Evolutionary conservation across 306 rosid genomes (phyloP), one percentile per base, ranked within the genome.

Genomic region (Hippophae gyantsensis): DNA sequence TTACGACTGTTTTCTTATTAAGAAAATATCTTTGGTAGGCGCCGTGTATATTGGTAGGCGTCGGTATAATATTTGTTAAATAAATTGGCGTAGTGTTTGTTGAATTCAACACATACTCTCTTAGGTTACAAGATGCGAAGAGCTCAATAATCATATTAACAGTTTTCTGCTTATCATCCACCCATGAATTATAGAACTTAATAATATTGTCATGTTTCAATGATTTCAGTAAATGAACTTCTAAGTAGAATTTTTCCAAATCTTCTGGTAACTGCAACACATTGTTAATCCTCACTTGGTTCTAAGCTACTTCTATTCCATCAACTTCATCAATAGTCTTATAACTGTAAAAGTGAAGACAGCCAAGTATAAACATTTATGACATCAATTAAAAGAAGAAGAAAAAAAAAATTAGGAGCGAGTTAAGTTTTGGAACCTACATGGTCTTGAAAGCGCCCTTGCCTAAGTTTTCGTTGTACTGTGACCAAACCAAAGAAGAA

Each of bases 221-320:
- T 42, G 86, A 72, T 79, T 88, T 86, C 77, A 92, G 69, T 43
- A 92, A 60, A 74, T 82, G 84, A 54, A 88, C 97, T 79, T 92
- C 99, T 51, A 84, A 80, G 66, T 86, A 76, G 75, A 92, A 56
- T 68, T 88, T 92, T 56, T 79, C 74, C 48, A 82, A 72, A 79
- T 92, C 96, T 48, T 80, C 95, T 42, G 65, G 76, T 55, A 90
- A 74, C 49, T 69, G 95, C 74, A 86, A 57, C 64, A 92, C 84
- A 9, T 78, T 89, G 56, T 85, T 82, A 53, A 92, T 74, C 85
- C 64, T 75, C 47, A 80, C 84, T 74, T 79, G 97, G 77, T 82
- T 92, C 99, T 96, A 92, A 50, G 96, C 97, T 62, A 92, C 90
- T 79, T 92, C 99, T 52, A 82, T 88, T 68, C 99, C 99, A 68